Percentiles rank a stretch among this genome's conserved stretches.
Conservation (phyloP, 2,329 filamentous ascomycete species). For the Nemania abortiva region DNA sequence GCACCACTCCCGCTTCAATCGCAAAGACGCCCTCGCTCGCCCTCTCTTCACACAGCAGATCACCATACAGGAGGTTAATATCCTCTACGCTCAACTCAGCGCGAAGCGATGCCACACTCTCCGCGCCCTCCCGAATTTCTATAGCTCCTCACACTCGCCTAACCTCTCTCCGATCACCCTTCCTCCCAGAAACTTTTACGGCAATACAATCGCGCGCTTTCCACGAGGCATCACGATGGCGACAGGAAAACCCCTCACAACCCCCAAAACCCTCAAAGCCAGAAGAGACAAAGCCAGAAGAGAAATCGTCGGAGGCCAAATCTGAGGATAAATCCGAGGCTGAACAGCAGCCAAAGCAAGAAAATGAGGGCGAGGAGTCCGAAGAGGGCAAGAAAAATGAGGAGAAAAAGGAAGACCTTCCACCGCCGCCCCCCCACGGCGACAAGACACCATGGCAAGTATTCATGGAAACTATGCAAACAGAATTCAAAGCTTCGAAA, state of each 20-base stretch:
- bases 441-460: slow-evolving; percentile 99
- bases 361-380: slow-evolving; percentile 60
- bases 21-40: slow-evolving; percentile 57
- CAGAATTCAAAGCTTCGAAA: slow-evolving; percentile 95
- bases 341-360: slow-evolving; percentile 59
- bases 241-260: slow-evolving; percentile 52
- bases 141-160: slow-evolving; percentile 53
- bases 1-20: slow-evolving; percentile 58
- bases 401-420: slow-evolving; percentile 74
- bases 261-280: slow-evolving; percentile 41
- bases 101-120: slow-evolving; percentile 48
- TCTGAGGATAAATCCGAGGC: slow-evolving; percentile 58
- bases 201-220: slow-evolving; percentile 55
- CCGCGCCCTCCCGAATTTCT: slow-evolving; percentile 46
- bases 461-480: slow-evolving; percentile 94
- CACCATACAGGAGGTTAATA: slow-evolving; percentile 63
- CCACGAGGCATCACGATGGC: slow-evolving; percentile 53
- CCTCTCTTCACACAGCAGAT: slow-evolving; percentile 57
- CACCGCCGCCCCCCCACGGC: slow-evolving; percentile 94
- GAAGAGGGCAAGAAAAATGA: slow-evolving; percentile 66
- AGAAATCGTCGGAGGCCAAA: slow-evolving; percentile 54
- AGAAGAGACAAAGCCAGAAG: slow-evolving; percentile 46
- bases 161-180: slow-evolving; percentile 60
- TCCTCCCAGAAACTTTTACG: slow-evolving; percentile 58
- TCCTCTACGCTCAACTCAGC: slow-evolving; percentile 48